Conservation (phyloP, 345 rosid genomes). For the Brassica carinata region DNA sequence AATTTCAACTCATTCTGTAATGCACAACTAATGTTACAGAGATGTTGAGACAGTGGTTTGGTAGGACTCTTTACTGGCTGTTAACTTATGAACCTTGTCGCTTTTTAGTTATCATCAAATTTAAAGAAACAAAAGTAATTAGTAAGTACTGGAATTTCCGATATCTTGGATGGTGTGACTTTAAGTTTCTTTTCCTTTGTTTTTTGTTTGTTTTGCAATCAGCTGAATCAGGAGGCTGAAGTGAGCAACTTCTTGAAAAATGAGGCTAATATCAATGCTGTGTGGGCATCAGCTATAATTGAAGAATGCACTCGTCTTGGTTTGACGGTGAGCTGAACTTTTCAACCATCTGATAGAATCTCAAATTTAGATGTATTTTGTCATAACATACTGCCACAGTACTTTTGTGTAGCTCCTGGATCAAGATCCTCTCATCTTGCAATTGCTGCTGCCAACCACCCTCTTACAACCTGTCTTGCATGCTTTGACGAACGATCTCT, state of each 20-base stretch:
- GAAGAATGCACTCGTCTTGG: constrained; percentile 96
- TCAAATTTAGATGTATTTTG: constrained; percentile 33
- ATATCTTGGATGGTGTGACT: constrained; percentile 27
- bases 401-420: constrained; percentile 96
- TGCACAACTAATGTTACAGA: constrained; percentile 6
- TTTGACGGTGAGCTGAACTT: constrained; percentile 63
- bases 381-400: constrained; percentile 59
- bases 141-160: background rate
- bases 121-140: background rate
- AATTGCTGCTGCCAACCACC: constrained; percentile 86
- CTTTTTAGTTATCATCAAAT: background rate
- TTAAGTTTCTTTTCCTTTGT: constrained; percentile 1
- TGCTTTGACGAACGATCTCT: constrained; percentile 96
- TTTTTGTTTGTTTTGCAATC: constrained; percentile 41
- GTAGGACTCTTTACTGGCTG: constrained; percentile 15
- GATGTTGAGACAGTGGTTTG: constrained; percentile 15
- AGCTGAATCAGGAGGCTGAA: constrained; percentile 61
- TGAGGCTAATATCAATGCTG: constrained; percentile 66
- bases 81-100: constrained; percentile 18
- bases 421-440: constrained; percentile 96
- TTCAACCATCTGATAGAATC: constrained; percentile 11
- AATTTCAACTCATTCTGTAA: constrained; percentile 5
- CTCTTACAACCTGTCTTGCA: constrained; percentile 67
- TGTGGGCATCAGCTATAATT: constrained; percentile 85
- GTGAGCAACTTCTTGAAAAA: constrained; percentile 47